Conservation (phyloP, 805 yeast genomes). For the Candida insectalens region DNA sequence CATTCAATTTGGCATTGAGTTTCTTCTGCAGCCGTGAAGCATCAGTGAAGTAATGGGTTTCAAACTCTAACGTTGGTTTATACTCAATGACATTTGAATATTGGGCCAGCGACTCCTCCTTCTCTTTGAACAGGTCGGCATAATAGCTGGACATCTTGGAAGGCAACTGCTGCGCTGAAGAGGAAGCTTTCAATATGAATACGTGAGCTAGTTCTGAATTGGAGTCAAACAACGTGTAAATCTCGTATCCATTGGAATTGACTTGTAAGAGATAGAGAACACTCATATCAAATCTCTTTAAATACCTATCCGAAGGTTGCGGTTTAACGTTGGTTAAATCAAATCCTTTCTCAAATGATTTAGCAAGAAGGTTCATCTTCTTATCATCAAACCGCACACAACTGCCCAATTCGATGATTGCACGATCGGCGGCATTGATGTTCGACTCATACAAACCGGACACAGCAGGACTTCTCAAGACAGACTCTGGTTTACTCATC, state of each 20-base stretch:
- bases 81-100: conserved; percentile 42
- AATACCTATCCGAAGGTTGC: conserved; percentile 41
- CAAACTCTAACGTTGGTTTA: conserved; percentile 43
- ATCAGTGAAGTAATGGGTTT: conserved; percentile 44
- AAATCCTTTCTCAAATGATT: conserved; percentile 81
- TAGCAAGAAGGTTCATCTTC: conserved; percentile 75
- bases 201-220: conserved; percentile 44
- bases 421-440: conserved; percentile 58
- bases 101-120: conserved; percentile 33
- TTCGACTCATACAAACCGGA: conserved; percentile 72
- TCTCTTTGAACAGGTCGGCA: conserved; percentile 38
- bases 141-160: conserved; percentile 44
- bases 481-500: conserved; percentile 43
- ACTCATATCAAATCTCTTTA: conserved; percentile 45
- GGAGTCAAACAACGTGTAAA: conserved; percentile 57
- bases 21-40: conserved; percentile 45
- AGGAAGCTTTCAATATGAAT: conserved; percentile 59
- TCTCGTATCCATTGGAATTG: conserved; percentile 64
- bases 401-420: conserved; percentile 70
- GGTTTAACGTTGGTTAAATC: conserved; percentile 43
- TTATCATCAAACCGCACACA: conserved; percentile 60
- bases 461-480: conserved; percentile 52
- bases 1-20: conserved; percentile 42
- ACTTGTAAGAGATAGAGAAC: conserved; percentile 60
- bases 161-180: conserved; percentile 57